Conservation (phyloP, 75 land plant genomes). For the Chamaecyparis obtusa region DNA sequence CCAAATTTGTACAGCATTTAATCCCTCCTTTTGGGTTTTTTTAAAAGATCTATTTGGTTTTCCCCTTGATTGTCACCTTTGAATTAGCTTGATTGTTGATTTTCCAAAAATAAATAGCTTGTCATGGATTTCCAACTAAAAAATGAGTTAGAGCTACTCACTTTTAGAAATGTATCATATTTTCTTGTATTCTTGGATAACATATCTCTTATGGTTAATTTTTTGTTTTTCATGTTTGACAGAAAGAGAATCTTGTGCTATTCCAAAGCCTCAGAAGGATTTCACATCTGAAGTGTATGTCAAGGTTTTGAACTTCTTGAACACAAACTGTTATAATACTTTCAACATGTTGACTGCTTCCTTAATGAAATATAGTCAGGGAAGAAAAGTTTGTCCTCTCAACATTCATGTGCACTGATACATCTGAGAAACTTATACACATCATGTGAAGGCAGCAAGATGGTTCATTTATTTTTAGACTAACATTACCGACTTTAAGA, state of each 20-base stretch:
- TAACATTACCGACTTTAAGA: not conserved
- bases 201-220: not conserved
- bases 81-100: not conserved
- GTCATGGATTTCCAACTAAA: not conserved
- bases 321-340: too few species aligned
- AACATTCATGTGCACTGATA: not conserved
- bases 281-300: conserved; percentile 1
- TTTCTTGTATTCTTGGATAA: not conserved
- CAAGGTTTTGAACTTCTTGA: conserved; percentile 15
- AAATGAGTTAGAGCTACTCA: not conserved
- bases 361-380: not conserved
- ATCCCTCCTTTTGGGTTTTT: not conserved
- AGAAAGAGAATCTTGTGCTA: not conserved
- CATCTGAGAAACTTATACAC: not conserved
- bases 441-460: not conserved
- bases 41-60: not conserved
- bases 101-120: not conserved
- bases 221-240: not conserved
- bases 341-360: not conserved
- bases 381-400: not conserved
- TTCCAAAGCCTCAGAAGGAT: not conserved
- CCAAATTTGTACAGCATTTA: not conserved
- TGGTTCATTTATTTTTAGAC: not conserved
- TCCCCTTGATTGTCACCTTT: not conserved
- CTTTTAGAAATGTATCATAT: not conserved